phyloP scores from a whole-genome alignment of 371 early-diverging fungal genomes.

The Mycotypha africana region DNA sequence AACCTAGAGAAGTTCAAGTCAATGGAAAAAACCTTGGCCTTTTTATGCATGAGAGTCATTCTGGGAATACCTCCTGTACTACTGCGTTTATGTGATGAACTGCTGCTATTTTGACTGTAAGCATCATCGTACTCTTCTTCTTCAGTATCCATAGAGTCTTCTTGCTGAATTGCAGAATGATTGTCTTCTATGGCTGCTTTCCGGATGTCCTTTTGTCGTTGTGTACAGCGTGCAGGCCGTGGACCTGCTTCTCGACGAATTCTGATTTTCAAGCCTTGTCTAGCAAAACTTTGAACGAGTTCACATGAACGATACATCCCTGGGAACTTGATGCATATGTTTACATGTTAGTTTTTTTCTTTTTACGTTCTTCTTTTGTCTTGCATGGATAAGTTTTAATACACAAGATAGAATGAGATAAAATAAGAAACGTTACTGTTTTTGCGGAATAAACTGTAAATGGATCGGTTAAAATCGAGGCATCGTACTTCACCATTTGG shows the following conservation, averaged over 20 bases:
- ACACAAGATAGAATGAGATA: no score
- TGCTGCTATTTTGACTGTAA: background rate
- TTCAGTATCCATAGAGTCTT: background rate
- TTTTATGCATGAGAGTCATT: no score
- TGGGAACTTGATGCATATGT: constrained; percentile 26
- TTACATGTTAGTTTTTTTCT: background rate
- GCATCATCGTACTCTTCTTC: background rate
- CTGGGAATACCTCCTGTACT: no score
- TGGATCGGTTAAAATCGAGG: constrained; percentile 27
- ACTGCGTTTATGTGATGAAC: no score
- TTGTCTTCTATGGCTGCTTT: background rate
- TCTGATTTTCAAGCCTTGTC: constrained; percentile 66
- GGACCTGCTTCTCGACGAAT: constrained; percentile 54
- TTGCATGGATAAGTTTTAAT: no score
- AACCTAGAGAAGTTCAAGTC: background rate
- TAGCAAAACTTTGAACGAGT: constrained; percentile 57
- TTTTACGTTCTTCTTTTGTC: no score
- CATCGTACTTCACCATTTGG: constrained; percentile 8
- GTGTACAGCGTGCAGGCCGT: constrained; percentile 1
- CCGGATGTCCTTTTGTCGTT: background rate
- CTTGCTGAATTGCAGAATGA: background rate
- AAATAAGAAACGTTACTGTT: constrained; percentile 17
- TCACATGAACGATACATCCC: constrained; percentile 57
- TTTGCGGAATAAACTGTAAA: constrained; percentile 46
- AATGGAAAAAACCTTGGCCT: no score